A percentile compares a stretch with the other conserved stretches of the same genome.
Conservation (phyloP, 2,329 filamentous ascomycete species). For the Xylariaceae sp. region DNA sequence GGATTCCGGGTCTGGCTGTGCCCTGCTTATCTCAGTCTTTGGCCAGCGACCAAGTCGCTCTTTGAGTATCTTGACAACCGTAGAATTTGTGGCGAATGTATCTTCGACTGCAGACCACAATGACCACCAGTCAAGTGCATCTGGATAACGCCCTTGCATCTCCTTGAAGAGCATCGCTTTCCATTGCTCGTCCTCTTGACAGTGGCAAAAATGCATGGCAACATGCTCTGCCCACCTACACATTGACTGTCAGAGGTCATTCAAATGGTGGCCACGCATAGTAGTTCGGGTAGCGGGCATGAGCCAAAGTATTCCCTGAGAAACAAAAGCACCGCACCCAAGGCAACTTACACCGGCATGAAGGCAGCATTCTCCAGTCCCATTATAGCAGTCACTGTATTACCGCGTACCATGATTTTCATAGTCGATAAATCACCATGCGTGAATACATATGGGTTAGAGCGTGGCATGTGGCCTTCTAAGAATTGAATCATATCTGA, state of each 20-base stretch:
- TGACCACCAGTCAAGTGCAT: slow-evolving; percentile 25
- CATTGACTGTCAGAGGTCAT: neutral
- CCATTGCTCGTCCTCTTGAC: slow-evolving; percentile 26
- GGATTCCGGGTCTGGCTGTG: slow-evolving; percentile 6
- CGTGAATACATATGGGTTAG: slow-evolving; percentile 23
- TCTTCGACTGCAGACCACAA: slow-evolving; percentile 21
- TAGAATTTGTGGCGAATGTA: neutral
- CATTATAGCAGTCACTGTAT: slow-evolving; percentile 18
- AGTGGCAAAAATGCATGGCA: slow-evolving; percentile 23
- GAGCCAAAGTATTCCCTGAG: too few relatives aligned
- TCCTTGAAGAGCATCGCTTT: slow-evolving; percentile 22
- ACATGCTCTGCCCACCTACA: slow-evolving; percentile 23
- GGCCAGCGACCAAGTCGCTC: slow-evolving; percentile 21
- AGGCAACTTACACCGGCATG: slow-evolving; percentile 8
- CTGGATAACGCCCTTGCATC: slow-evolving; percentile 11
- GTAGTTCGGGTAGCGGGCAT: too few relatives aligned
- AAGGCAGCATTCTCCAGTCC: slow-evolving; percentile 24
- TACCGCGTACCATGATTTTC: slow-evolving; percentile 20
- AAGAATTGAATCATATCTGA: slow-evolving; percentile 12
- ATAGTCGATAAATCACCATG: slow-evolving; percentile 26
- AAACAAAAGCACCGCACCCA: too few relatives aligned
- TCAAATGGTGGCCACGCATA: neutral
- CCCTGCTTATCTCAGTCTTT: slow-evolving; percentile 12
- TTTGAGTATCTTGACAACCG: slow-evolving; percentile 12
- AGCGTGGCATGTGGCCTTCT: slow-evolving; percentile 21